phyloP scores from a whole-genome alignment of 2,329 filamentous ascomycete species.

The Coccinonectria pachysandricola region DNA sequence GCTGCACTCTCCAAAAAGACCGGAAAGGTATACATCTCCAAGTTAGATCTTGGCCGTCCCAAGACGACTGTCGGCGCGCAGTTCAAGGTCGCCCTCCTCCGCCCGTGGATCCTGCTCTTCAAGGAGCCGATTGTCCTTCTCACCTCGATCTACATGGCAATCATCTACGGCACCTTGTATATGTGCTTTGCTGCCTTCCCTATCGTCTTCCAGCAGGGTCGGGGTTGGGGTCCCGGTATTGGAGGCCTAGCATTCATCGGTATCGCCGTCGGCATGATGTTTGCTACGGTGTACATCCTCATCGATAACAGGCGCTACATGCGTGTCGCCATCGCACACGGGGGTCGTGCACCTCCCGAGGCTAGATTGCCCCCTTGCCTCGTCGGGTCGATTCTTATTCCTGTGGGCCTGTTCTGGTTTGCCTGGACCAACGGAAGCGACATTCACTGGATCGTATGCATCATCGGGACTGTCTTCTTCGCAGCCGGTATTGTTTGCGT shows the following conservation, averaged over 20 bases:
- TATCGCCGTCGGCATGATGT: slow-evolving; percentile 51
- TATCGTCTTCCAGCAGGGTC: slow-evolving; percentile 49
- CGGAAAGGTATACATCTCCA: slow-evolving; percentile 45
- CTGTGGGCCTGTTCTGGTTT: slow-evolving; percentile 54
- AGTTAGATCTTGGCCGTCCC: slow-evolving; percentile 33
- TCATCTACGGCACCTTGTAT: slow-evolving; percentile 44
- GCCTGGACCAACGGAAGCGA: slow-evolving; percentile 50
- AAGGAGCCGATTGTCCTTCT: slow-evolving; percentile 56
- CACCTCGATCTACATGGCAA: slow-evolving; percentile 53
- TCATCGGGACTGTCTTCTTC: slow-evolving; percentile 34
- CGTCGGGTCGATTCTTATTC: slow-evolving; percentile 47
- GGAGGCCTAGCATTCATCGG: slow-evolving; percentile 54
- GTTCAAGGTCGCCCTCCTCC: slow-evolving; percentile 45
- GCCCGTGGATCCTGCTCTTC: slow-evolving; percentile 57
- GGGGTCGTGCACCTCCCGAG: slow-evolving; percentile 53
- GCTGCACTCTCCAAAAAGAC: slow-evolving; percentile 38
- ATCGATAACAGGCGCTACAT: slow-evolving; percentile 45
- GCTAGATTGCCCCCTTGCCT: slow-evolving; percentile 50
- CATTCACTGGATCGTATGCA: slow-evolving; percentile 48
- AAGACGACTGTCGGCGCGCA: slow-evolving; percentile 33
- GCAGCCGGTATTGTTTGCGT: slow-evolving; percentile 51
- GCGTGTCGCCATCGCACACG: slow-evolving; percentile 31
- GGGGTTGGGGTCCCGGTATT: slow-evolving; percentile 48
- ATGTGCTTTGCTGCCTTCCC: slow-evolving; percentile 45
- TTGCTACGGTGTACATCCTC: slow-evolving; percentile 43